Base-by-base conservation (phyloP, 768 basidiomycete genomes). In the Plicaturopsis crispa region DNA sequence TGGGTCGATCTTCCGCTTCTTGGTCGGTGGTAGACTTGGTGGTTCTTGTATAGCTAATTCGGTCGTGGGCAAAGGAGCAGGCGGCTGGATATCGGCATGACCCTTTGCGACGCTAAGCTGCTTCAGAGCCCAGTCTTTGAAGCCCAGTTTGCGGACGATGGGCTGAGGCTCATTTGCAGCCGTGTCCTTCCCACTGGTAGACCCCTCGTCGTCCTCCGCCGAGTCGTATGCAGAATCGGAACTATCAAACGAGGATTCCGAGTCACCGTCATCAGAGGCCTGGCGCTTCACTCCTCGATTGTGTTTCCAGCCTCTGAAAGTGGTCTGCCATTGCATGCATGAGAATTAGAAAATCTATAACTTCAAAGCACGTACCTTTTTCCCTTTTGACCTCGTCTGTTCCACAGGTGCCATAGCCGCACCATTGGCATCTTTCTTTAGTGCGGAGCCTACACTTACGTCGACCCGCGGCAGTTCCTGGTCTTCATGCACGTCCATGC, bases 121-220 rank as follows among this genome's bases (percentile, higher is more conserved):
- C 39, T 82, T 74, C 44, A 80, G 53, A 1, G 92, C 93, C 93
- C 93, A 96, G 28, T 80, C 69, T 55, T 96, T 96, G 73, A 96
- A 97, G 5, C 75, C 73, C 3, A 63, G 49, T 43, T 67, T 77
- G 48, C 61, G 68, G 35, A 47, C 56, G 36, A 46, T 51, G 17
- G 48, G 44, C 12, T 50, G 48, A 11, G 45, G 18, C 18, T 54
- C 49, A 4, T 55, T 28, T 14, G 26, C 10, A 8, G 26, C 45
- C 14, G 53, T 54, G 4, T 41, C 46, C 26, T 49, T 44, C 5
- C 42, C 44, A 2, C 54, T 43, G 33, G 45, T 36, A 36, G 22
- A 50, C 21, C 39, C 48, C 7, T 44, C 45, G 11, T 36, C 48
- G 16, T 47, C 54, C 11, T 38, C 49, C 10, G 30, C 42, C 37